phyloP scores from a whole-genome alignment of 768 basidiomycete genomes.

The Auricularia heimuer region DNA sequence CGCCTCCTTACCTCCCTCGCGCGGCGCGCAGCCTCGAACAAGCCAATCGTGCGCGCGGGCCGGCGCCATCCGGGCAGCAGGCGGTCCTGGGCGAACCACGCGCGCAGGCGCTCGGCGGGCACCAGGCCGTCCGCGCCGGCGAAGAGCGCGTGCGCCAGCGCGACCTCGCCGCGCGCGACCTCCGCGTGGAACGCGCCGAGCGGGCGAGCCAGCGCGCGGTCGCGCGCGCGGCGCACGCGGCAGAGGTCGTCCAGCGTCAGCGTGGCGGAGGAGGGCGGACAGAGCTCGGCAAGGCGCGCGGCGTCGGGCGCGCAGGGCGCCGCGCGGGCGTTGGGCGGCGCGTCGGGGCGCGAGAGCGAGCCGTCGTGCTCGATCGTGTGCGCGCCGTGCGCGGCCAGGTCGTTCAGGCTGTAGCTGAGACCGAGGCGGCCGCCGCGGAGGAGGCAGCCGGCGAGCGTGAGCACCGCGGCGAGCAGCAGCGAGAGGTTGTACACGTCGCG shows the following conservation, averaged over 20 bases:
- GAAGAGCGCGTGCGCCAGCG: background rate
- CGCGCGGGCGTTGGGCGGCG: background rate
- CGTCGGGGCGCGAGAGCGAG: background rate
- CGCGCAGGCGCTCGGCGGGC: background rate
- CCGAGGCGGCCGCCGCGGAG: background rate
- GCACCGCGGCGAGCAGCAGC: background rate
- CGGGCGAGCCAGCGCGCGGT: background rate
- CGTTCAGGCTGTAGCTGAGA: background rate
- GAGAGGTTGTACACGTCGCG: background rate
- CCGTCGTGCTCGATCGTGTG: background rate
- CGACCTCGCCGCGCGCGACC: background rate
- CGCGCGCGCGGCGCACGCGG: background rate
- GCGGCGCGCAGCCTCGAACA: too few species aligned
- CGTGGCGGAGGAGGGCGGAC: background rate
- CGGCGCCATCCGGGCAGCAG: background rate
- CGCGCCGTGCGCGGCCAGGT: background rate
- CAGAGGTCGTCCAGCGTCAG: background rate
- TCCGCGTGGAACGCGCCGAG: background rate
- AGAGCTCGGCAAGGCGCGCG: background rate
- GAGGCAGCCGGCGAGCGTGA: background rate
- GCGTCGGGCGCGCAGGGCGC: background rate
- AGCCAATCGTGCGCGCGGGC: too few species aligned
- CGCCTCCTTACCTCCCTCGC: too few species aligned
- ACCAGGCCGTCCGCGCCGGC: background rate
- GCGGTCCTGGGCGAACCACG: background rate